Conservation (phyloP, 1,139 yeast genomes). For the Keqinozyma sinolaborantium region DNA sequence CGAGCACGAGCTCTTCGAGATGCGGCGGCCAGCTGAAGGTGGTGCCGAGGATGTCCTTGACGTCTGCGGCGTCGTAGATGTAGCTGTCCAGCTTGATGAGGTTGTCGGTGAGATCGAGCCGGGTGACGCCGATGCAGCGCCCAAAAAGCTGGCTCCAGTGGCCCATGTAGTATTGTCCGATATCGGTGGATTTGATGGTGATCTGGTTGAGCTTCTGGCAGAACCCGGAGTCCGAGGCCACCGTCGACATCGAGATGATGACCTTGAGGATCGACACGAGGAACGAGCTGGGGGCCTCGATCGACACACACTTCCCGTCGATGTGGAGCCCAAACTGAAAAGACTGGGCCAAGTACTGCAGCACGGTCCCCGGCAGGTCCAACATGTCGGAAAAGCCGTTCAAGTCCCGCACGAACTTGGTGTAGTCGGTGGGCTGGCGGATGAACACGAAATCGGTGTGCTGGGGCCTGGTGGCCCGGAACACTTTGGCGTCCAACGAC, state of each 20-base stretch:
- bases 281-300: constrained; percentile 27
- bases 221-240: constrained; percentile 3
- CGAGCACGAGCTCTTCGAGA: constrained; percentile 21
- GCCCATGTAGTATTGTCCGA: constrained; percentile 29
- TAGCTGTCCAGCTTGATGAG: constrained; percentile 18
- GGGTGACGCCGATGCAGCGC: constrained; percentile 18
- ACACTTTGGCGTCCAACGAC: constrained; percentile 11
- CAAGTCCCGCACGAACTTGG: constrained; percentile 21
- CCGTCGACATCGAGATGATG: constrained; percentile 18
- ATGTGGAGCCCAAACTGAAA: constrained; percentile 21
- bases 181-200: constrained; percentile 30
- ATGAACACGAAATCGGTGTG: constrained; percentile 24
- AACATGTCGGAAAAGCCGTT: constrained; percentile 19
- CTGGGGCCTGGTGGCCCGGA: constrained; percentile 21
- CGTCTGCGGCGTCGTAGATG: constrained; percentile 6
- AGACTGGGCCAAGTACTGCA: constrained; percentile 16
- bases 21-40: constrained; percentile 27
- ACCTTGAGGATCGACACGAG: constrained; percentile 25
- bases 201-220: constrained; percentile 19
- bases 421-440: constrained; percentile 26
- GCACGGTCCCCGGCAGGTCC: constrained; percentile 9
- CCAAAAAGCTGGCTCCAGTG: constrained; percentile 33
- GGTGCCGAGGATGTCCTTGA: constrained; percentile 19
- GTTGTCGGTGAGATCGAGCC: constrained; percentile 27
- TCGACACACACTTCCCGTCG: constrained; percentile 23